These are phyloP conservation scores for Chrysopogon serrulatus DNA, from an alignment of 176 grass and related monocot species.

Conservation along the genomic window DNA sequence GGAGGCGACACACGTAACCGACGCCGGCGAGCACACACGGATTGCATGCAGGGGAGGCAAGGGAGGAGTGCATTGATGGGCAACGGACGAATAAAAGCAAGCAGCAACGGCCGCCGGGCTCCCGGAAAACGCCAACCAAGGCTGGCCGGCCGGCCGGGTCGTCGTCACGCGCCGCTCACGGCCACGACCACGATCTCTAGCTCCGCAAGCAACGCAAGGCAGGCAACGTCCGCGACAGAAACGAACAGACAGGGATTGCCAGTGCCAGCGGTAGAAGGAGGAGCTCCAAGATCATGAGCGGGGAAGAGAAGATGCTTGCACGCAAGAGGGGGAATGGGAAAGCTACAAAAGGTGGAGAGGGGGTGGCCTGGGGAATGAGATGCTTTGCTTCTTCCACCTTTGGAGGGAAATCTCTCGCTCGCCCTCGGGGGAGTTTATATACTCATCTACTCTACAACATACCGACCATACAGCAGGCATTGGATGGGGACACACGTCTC, in stretches of 20 bases:
- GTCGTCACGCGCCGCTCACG: background rate
- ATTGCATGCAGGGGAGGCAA: conserved; percentile 17
- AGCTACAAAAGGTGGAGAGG: conserved; percentile 11
- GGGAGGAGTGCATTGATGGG: conserved; percentile 7
- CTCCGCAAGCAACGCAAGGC: background rate
- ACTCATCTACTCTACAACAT: too few species aligned
- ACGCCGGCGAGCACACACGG: conserved; percentile 13
- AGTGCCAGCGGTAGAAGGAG: background rate
- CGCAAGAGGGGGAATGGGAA: conserved; percentile 37
- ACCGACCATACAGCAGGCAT: background rate
- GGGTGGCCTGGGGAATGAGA: conserved; percentile 38
- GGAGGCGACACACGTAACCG: background rate
- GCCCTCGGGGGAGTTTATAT: background rate
- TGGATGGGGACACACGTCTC: background rate
- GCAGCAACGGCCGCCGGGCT: background rate
- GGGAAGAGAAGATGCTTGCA: conserved; percentile 55
- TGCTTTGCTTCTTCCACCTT: conserved; percentile 71
- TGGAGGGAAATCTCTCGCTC: conserved; percentile 28
- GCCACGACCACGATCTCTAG: background rate
- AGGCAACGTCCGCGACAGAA: conserved; percentile 13
- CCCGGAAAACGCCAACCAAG: conserved; percentile 51
- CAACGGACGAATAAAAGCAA: background rate
- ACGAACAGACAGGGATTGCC: background rate
- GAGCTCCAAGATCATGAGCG: background rate
- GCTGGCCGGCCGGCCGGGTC: background rate